Evolutionary conservation across 352 stramenopile species (phyloP), one percentile per base, ranked within the genome.

Genomic region (Phytophthora hybrid): DNA sequence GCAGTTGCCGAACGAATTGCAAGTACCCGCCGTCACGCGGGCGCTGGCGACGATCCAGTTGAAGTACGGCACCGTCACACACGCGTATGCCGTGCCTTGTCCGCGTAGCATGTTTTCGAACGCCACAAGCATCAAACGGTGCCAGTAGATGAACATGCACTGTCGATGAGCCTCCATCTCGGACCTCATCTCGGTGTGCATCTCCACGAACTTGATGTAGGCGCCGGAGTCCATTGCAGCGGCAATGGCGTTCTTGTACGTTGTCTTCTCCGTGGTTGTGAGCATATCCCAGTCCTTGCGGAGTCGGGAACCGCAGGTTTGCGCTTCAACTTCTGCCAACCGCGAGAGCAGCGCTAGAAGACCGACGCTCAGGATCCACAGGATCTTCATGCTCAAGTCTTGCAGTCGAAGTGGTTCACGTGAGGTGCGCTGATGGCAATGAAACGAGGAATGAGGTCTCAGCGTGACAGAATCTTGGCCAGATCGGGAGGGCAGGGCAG

Each of bases 121-220:
- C 3, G 39, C 84, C 0, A 85, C 41, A 0, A 97, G 77, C 6
- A 95, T 74, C 2, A 82, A 64, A 11, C 88, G 86, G 57, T 95
- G 88, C 90, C 90, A 97, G 77, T 93, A 94, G 44, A 91, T 81
- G 68, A 95, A 95, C 83, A 94, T 93, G 61, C 87, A 94, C 74
- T 89, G 80, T 7, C 74, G 66, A 34, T 92, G 82, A 1, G 83
- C 85, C 58, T 91, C 78, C 58, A 64, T 67, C 44, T 88, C 79
- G 14, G 83, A 90, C 61, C 73, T 76, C 77, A 85, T 84, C 59
- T 93, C 85, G 4, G 80, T 89, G 70, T 92, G 85, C 67, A 92
- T 88, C 66, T 86, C 81, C 51, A 91, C 67, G 64, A 91, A 91
- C 64, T 90, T 87, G 49, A 81, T 80, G 72, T 89, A 91, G 13